These are phyloP conservation scores for Carallia brachiata DNA, from an alignment of 345 rosid species.

Conservation along the genomic window DNA sequence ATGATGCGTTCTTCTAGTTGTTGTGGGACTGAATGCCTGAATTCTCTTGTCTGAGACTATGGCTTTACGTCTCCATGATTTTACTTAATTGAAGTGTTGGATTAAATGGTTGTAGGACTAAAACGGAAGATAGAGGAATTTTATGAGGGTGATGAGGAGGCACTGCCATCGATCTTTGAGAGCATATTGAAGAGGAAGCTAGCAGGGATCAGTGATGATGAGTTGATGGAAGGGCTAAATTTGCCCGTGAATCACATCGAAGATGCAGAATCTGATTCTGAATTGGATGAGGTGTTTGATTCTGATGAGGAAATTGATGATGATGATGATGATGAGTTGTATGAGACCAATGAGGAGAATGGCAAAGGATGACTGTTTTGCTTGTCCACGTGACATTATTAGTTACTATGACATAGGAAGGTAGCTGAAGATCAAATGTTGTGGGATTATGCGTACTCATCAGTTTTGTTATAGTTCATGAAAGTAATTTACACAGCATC, in stretches of 20 bases:
- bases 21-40: too few species aligned
- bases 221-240: conserved; percentile 46
- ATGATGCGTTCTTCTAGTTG: too few species aligned
- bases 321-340: conserved; percentile 34
- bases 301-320: conserved; percentile 78
- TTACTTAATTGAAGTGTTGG: too few species aligned
- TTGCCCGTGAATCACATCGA: conserved; percentile 49
- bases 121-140: conserved; percentile 45
- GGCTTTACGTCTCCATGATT: too few species aligned
- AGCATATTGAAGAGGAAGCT: conserved; percentile 60
- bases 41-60: too few species aligned
- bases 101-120: conserved; percentile 42
- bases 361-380: conserved; percentile 41
- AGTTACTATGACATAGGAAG: too few species aligned
- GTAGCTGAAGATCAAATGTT: conserved; percentile 32
- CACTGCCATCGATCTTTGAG: conserved; percentile 56
- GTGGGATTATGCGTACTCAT: neutral
- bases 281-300: conserved; percentile 53
- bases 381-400: too few species aligned
- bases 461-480: neutral
- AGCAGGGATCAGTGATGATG: conserved; percentile 63
- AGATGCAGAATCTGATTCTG: conserved; percentile 67
- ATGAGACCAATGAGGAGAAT: conserved; percentile 53
- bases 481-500: too few species aligned
- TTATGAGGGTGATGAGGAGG: conserved; percentile 53